Evolutionary conservation across 495 filamentous ascomycete genomes (phyloP), one percentile per base, ranked within the genome.

Genomic region (Penicillium steckii): DNA sequence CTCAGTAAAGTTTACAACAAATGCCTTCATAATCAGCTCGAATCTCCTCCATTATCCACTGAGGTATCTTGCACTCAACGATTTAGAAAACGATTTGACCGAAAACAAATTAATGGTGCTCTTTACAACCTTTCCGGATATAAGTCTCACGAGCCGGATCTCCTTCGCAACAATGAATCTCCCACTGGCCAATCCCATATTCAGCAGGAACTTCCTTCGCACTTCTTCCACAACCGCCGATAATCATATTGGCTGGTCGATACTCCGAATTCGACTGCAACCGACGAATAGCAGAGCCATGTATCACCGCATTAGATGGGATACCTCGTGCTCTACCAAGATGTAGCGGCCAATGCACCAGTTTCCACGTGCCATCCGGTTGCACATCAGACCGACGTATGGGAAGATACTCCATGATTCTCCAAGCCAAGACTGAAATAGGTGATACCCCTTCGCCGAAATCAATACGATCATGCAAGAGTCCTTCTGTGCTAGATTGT

Each of bases 391-490:
- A 85, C 4, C 88, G 72, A 2, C 85, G 78, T 62, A 90, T 87
- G 1, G 88, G 87, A 26, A 91, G 66, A 51, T 82, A 88, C 62
- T 91, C 85, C 85, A 90, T 88, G 8, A 87, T 60, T 41, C 80
- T 83, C 87, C 88, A 90, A 0, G 75, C 75, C 1, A 86, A 30
- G 5, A 88, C 84, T 0, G 79, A 76, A 0, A 56, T 29, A 27
- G 59, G 55, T 0, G 71, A 45, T 63, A 1, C 38, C 0, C 87
- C 85, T 9, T 83, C 79, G 4, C 74, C 66, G 62, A 80, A 86
- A 9, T 71, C 61, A 1, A 89, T 74, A 10, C 80, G 83, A 59
- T 89, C 87, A 60, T 90, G 88, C 19, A 90, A 81, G 15, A 68
- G 75, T 0, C 85, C 82, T 4, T 69, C 59, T 22, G 78, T 80